Percentiles rank a stretch among this genome's conserved stretches.
Evolutionary conservation across 2,329 filamentous ascomycete species (phyloP).

Genomic region (Lachnellula willkommii): DNA sequence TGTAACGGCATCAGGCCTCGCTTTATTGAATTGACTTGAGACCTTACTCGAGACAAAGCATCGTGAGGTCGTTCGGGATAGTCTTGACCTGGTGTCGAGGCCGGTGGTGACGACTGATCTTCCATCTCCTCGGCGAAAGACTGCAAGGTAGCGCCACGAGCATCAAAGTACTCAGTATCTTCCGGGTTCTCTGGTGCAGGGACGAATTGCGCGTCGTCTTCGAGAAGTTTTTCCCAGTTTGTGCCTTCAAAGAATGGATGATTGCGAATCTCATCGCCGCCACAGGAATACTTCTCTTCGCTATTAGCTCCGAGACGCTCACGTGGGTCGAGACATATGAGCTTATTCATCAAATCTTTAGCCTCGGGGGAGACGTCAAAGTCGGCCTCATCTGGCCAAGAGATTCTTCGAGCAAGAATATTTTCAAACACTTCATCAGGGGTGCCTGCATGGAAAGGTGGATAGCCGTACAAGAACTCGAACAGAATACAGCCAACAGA

Average conservation of each 20-base stretch:
- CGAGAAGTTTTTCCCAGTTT: constrained; percentile 85
- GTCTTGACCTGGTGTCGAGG: constrained; percentile 62
- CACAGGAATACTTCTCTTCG: constrained; percentile 74
- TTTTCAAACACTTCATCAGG: constrained; percentile 96
- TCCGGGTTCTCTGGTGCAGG: constrained; percentile 89
- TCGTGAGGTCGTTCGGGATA: constrained; percentile 91
- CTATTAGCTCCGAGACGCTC: constrained; percentile 80
- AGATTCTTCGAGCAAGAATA: constrained; percentile 81
- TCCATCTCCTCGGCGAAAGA: constrained; percentile 93
- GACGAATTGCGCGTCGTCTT: constrained; percentile 94
- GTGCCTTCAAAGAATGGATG: constrained; percentile 85
- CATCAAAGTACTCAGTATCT: constrained; percentile 96
- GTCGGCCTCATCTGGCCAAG: constrained; percentile 83
- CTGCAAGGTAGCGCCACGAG: constrained; percentile 83
- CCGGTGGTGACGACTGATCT: constrained; percentile 74
- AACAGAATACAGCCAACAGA: constrained; percentile 98
- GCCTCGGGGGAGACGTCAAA: constrained; percentile 78
- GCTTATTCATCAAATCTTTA: constrained; percentile 87
- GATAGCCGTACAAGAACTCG: constrained; percentile 88
- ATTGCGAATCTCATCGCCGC: constrained; percentile 83
- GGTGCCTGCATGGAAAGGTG: constrained; percentile 85
- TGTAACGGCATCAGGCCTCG: constrained; percentile 90
- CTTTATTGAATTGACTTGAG: constrained; percentile 82
- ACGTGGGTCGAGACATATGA: constrained; percentile 79
- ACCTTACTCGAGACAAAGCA: constrained; percentile 81